Base-by-base conservation (phyloP, 345 rosid species). In the Pugionium cornutum region DNA sequence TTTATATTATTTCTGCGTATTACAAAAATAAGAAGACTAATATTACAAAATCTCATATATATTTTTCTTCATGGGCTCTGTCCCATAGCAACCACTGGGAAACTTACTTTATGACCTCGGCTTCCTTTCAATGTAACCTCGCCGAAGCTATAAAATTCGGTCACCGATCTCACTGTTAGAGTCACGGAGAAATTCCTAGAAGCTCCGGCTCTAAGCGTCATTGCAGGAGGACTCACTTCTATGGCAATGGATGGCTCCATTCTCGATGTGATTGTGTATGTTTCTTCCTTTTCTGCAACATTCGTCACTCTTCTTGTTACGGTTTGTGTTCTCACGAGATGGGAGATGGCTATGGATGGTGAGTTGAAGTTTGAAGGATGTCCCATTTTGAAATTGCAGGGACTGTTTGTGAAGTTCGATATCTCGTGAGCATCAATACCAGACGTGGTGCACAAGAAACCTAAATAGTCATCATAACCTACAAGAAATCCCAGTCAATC, bases 401-500 rank as follows among this genome's bases (percentile, higher is more conserved):
- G 89, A 31, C 68, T 32, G 75, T 72, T 84, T 27, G 97, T 86
- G 78, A 85, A 89, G 74, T 91, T 91, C 44, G 30, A 74, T 73
- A 95, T 87, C 85, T 88, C 99, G 4, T 83, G 87, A 18, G 61
- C 68, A 46, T 89, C 81, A 1, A 91, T 83, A 7, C 99, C 97
- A 0, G 99, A 88, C 4, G 99, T 95, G 35, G 97, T 85, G 79
- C 99, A 95, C 76, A 95, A 71, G 91, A 95, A 95, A 4, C 92
- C 96, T 74, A 91, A 45, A 67, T 95, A 95, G 79, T 91, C 99
- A 56, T 74, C 79, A 44, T 85, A 95, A 61, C 97, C 99, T 95
- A 52, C 51, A 52, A 71, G 10, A 55, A 58, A 1, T 39, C 46
- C 31, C 57, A 37, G 18, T 30, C 31, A 35, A 43, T 42, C 42